Evolutionary conservation across 768 basidiomycete species (phyloP), one percentile per base, ranked within the genome.

Genomic region (Tricholoma matsutake): DNA sequence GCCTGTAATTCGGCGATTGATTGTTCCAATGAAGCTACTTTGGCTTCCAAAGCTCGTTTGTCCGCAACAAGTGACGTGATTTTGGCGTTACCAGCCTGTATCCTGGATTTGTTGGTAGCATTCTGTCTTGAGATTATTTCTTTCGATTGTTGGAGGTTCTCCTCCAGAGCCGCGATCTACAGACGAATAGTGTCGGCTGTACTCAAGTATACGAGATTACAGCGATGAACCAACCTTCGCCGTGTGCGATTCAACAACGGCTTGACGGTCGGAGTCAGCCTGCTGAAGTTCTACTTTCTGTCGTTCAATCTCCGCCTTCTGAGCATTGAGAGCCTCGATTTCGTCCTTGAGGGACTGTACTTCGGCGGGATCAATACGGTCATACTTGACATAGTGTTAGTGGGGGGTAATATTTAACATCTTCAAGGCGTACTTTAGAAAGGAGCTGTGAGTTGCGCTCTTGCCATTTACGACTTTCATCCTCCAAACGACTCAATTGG

Each of bases 301-400:
- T 54, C 61, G 64, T 14, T 77, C 77, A 6, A 73, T 70, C 29
- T 76, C 72, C 10, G 59, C 65, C 57, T 72, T 78, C 64, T 82
- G 71, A 0, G 73, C 58, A 64, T 85, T 84, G 57, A 89, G 63
- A 14, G 65, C 71, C 57, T 83, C 81, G 8, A 90, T 82, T 68
- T 93, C 87, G 22, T 89, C 88, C 72, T 87, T 91, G 57, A 95
- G 79, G 6, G 82, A 79, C 67, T 93, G 90, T 37, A 94, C 78
- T 67, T 95, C 93, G 2, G 88, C 85, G 16, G 93, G 92, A 70
- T 94, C 93, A 65, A 92, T 88, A 49, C 93, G 90, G 66, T 95
- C 92, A 68, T 94, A 94, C 90, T 92, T 62, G 28, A 37, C 34
- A 34, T 58, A 20, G 31, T 37, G 60, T 55, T 22, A 67, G 22